Evolutionary conservation across 768 basidiomycete species (phyloP).

Genomic region (Suillus luteus): DNA sequence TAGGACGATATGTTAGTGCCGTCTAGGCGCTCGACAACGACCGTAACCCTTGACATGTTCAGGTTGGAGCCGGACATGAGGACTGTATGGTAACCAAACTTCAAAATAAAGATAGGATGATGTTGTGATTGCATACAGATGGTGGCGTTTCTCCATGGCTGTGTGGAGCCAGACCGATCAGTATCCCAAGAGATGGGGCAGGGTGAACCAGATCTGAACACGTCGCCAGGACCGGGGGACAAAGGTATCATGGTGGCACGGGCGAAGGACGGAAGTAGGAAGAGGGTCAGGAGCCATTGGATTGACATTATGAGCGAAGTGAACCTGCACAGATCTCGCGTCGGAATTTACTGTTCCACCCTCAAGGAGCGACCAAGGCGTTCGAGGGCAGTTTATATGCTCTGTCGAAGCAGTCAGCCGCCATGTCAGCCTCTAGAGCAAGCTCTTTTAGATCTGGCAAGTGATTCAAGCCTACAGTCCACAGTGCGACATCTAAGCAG

Average conservation of each 20-base stretch:
- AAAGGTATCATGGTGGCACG: conserved; percentile 32
- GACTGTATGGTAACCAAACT: conserved; percentile 20
- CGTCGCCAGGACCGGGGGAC: conserved; percentile 41
- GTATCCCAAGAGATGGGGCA: conserved; percentile 39
- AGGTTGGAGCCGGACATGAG: conserved; percentile 43
- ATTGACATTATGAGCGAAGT: conserved; percentile 10
- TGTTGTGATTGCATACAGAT: conserved; percentile 31
- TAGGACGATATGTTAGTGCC: conserved; percentile 38
- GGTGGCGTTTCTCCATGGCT: conserved; percentile 38
- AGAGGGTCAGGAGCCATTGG: conserved; percentile 13
- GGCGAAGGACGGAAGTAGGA: conserved; percentile 12
- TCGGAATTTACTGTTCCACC: background rate
- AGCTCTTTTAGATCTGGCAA: conserved; percentile 1
- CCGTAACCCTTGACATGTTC: conserved; percentile 36
- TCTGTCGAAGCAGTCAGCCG: conserved; percentile 4
- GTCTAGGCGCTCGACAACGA: conserved; percentile 33
- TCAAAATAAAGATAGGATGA: background rate
- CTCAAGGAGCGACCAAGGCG: background rate
- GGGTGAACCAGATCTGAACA: conserved; percentile 34
- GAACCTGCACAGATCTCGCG: background rate
- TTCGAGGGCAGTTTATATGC: background rate
- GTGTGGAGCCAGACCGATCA: conserved; percentile 23
- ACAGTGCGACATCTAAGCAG: background rate
- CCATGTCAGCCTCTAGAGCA: conserved; percentile 14
- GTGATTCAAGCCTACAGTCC: background rate